phyloP scores from a whole-genome alignment of 805 yeast species.

The Cyberlindnera veronae region DNA sequence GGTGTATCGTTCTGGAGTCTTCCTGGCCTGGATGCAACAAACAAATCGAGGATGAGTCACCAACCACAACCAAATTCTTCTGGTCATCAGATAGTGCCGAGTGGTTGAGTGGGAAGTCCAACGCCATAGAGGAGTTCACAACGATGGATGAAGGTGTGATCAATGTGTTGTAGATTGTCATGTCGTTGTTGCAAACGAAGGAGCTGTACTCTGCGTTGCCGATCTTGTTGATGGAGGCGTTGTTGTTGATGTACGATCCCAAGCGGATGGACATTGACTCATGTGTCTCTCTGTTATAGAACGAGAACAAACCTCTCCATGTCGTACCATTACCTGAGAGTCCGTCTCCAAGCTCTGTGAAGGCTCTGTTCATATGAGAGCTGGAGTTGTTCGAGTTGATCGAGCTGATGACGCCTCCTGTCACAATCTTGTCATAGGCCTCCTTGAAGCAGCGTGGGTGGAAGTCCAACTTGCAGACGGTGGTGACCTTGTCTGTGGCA shows the following conservation, averaged over 20 bases:
- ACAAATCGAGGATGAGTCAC: constrained; percentile 70
- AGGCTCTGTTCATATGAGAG: constrained; percentile 5
- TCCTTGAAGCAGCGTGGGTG: constrained; percentile 71
- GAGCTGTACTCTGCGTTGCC: constrained; percentile 48
- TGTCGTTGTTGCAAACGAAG: constrained; percentile 81
- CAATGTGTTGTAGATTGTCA: constrained; percentile 61
- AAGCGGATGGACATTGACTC: constrained; percentile 48
- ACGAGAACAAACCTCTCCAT: constrained; percentile 63
- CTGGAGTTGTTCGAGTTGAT: constrained; percentile 14
- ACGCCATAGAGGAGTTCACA: constrained; percentile 40
- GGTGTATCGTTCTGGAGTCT: constrained; percentile 25
- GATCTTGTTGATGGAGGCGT: constrained; percentile 53
- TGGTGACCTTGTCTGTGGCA: constrained; percentile 30
- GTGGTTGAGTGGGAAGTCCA: constrained; percentile 71
- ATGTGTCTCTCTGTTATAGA: constrained; percentile 50
- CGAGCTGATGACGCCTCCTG: constrained; percentile 48
- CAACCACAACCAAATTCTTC: constrained; percentile 60
- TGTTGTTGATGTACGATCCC: constrained; percentile 83
- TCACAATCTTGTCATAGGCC: constrained; percentile 46
- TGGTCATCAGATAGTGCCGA: constrained; percentile 65
- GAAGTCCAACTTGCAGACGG: constrained; percentile 51
- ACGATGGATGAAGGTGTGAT: constrained; percentile 46
- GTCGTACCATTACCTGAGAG: constrained; percentile 31
- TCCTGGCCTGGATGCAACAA: constrained; percentile 41
- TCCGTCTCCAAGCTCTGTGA: constrained; percentile 20